phyloP scores from a whole-genome alignment of 768 basidiomycete genomes.

The Pholiota conissans region DNA sequence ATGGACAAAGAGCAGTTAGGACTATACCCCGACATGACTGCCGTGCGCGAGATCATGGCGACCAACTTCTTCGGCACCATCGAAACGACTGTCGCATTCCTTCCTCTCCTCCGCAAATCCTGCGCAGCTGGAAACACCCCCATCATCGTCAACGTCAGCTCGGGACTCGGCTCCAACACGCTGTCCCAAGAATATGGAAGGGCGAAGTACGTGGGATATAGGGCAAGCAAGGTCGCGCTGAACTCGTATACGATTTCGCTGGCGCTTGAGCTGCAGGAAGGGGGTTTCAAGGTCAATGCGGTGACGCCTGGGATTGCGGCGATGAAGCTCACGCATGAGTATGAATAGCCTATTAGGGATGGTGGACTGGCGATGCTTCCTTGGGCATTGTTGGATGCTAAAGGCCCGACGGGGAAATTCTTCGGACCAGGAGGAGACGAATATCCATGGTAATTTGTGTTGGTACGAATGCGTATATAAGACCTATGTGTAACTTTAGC shows the following conservation, averaged over 20 bases:
- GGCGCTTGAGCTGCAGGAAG: background rate
- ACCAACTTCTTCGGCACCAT: constrained; percentile 44
- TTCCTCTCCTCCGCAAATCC: constrained; percentile 38
- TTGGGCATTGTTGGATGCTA: background rate
- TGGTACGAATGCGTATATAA: too few species aligned
- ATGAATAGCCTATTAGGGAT: background rate
- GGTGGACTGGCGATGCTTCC: background rate
- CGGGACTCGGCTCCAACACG: constrained; percentile 45
- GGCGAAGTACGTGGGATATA: constrained; percentile 49
- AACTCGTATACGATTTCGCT: constrained; percentile 60
- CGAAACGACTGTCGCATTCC: constrained; percentile 37
- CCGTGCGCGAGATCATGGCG: constrained; percentile 36
- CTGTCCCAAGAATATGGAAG: constrained; percentile 29
- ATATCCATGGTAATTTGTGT: background rate
- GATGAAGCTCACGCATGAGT: background rate
- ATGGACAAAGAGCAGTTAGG: constrained; percentile 28
- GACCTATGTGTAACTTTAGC: too few species aligned
- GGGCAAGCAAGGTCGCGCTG: constrained; percentile 70
- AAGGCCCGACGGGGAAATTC: background rate
- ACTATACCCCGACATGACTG: constrained; percentile 28
- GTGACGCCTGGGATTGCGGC: background rate
- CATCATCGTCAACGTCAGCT: constrained; percentile 41
- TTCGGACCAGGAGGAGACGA: background rate
- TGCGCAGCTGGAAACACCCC: constrained; percentile 23
- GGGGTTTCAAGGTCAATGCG: background rate